Percentiles rank a stretch among this genome's conserved stretches.
phyloP scores from a whole-genome alignment of 768 basidiomycete species.

The Hirschioporus abietinus region DNA sequence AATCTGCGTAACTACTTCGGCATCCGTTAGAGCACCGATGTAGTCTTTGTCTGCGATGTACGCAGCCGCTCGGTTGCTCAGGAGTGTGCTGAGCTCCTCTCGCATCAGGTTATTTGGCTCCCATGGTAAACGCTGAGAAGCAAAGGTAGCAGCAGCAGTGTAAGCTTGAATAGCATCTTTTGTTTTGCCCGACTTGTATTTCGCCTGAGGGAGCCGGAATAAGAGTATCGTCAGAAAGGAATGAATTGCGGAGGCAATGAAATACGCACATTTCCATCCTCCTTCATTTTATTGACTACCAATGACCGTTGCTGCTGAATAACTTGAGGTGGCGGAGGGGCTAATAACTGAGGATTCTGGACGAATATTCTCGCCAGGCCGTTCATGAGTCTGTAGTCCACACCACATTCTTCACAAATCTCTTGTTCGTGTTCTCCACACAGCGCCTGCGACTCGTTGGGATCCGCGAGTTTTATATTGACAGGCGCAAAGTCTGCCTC shows the following conservation, averaged over 20 bases:
- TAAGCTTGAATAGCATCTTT: constrained; percentile 73
- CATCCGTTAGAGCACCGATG: constrained; percentile 77
- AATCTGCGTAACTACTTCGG: constrained; percentile 82
- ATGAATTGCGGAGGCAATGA: constrained; percentile 1
- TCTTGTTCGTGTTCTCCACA: constrained; percentile 67
- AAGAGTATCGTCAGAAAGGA: constrained; percentile 6
- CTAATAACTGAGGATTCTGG: constrained; percentile 63
- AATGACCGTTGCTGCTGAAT: constrained; percentile 71
- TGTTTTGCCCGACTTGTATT: constrained; percentile 74
- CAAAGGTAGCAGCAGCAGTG: constrained; percentile 69
- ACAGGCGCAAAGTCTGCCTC: constrained; percentile 66
- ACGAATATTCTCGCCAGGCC: constrained; percentile 67
- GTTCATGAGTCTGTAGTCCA: constrained; percentile 75
- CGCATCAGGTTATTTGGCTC: constrained; percentile 77
- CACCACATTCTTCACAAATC: constrained; percentile 65
- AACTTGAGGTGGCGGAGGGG: constrained; percentile 70
- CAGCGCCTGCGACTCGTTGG: constrained; percentile 49
- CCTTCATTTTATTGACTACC: constrained; percentile 74
- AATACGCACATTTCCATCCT: constrained; percentile 85
- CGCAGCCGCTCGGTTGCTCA: constrained; percentile 91
- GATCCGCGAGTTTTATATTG: constrained; percentile 45
- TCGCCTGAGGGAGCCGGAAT: constrained; percentile 38
- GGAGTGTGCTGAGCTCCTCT: constrained; percentile 84
- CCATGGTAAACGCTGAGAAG: constrained; percentile 82
- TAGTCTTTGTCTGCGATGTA: constrained; percentile 72